These are phyloP conservation scores for Hevea brasiliensis DNA, from an alignment of 345 rosid species.

Conservation along the genomic window DNA sequence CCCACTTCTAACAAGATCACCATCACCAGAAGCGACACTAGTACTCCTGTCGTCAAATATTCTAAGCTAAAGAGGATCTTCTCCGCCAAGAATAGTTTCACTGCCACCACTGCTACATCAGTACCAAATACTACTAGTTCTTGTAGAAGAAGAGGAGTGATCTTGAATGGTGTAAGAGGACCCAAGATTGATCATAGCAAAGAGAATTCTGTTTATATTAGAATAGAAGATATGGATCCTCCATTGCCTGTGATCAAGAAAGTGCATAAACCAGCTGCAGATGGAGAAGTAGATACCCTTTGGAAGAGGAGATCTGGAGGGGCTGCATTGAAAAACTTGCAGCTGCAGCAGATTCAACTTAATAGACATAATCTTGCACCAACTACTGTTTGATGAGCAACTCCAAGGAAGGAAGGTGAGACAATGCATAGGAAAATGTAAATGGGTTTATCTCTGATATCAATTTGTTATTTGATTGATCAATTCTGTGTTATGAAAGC, in stretches of 20 bases:
- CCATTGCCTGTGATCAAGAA: constrained; percentile 82
- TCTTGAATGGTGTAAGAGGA: constrained; percentile 11
- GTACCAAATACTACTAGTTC: constrained; percentile 7
- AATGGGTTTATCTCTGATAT: neutral
- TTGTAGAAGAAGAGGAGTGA: constrained; percentile 25
- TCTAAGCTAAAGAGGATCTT: constrained; percentile 65
- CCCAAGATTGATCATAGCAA: constrained; percentile 15
- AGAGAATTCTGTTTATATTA: constrained; percentile 26
- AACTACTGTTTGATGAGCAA: constrained; percentile 42
- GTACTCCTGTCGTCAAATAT: constrained; percentile 35
- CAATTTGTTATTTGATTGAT: neutral
- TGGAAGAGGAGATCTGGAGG: constrained; percentile 78
- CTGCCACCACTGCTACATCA: neutral
- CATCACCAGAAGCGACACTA: constrained; percentile 16
- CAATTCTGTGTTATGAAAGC: neutral
- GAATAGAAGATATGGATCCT: constrained; percentile 72
- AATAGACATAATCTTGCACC: constrained; percentile 37
- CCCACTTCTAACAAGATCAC: constrained; percentile 38
- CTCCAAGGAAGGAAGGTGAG: neutral
- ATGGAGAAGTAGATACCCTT: constrained; percentile 32
- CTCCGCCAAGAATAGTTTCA: constrained; percentile 39
- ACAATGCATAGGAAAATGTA: neutral
- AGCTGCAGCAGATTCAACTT: constrained; percentile 49
- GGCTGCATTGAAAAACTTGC: constrained; percentile 44
- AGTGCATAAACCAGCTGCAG: constrained; percentile 29